Percentiles rank a stretch among this genome's conserved stretches.
These are phyloP conservation scores for Saccharomyces jurei DNA, from an alignment of 805 yeast genomes.

Conservation along the genomic window DNA sequence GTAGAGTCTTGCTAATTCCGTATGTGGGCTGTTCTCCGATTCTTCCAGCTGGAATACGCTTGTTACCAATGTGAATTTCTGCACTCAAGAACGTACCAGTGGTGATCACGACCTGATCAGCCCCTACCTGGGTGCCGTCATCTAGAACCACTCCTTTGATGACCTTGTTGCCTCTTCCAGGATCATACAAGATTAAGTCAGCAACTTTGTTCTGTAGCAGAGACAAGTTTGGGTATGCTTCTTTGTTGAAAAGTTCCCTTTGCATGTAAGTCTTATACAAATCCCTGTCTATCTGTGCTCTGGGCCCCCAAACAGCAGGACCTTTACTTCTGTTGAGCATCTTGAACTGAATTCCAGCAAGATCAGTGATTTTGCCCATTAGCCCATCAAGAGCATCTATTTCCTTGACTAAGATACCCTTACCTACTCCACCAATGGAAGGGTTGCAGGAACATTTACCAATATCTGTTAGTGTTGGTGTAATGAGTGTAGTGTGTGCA, in stretches of 20 bases:
- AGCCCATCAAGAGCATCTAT: conserved; percentile 96
- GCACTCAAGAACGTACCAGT: conserved; percentile 95
- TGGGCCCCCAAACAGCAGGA: conserved; percentile 94
- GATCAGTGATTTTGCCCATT: conserved; percentile 76
- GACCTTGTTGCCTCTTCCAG: not conserved
- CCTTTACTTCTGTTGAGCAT: conserved; percentile 82
- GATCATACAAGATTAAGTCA: conserved; percentile 61
- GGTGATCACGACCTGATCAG: conserved; percentile 72
- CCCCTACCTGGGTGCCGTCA: conserved; percentile 51
- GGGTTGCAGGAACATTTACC: conserved; percentile 98
- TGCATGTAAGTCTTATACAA: conserved; percentile 80
- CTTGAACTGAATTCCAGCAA: conserved; percentile 87
- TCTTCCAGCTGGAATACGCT: conserved; percentile 80
- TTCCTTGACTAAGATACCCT: conserved; percentile 85
- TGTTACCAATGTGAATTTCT: conserved; percentile 86
- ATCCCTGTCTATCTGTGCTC: conserved; percentile 90
- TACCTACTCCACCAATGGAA: conserved; percentile 96
- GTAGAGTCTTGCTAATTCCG: conserved; percentile 74
- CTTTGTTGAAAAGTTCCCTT: conserved; percentile 36
- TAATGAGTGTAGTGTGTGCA: conserved; percentile 45
- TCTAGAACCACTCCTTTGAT: conserved; percentile 68
- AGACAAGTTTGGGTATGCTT: conserved; percentile 42
- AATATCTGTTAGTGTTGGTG: conserved; percentile 66
- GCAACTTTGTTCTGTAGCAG: conserved; percentile 68
- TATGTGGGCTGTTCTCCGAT: conserved; percentile 88